These are phyloP conservation scores for Calonectria ilicicola DNA, from an alignment of 2,329 filamentous ascomycete genomes.

Conservation along the genomic window DNA sequence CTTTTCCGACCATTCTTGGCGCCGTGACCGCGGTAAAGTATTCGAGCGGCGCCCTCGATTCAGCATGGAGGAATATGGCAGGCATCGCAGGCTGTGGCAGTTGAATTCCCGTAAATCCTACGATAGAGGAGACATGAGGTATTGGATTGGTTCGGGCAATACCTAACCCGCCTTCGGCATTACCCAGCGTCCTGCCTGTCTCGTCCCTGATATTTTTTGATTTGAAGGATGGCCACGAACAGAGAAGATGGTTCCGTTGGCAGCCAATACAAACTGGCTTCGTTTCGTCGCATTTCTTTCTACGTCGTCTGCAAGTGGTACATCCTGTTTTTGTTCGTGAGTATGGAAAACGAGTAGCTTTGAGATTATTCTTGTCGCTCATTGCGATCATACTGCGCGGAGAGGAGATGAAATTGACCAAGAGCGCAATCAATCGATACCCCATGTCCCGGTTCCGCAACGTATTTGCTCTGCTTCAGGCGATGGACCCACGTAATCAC, in stretches of 20 bases:
- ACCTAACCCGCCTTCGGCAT: background rate
- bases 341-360: background rate
- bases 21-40: constrained; percentile 1
- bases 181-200: background rate
- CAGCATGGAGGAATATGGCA: background rate
- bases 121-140: background rate
- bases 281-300: constrained; percentile 16
- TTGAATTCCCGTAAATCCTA: background rate
- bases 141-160: background rate
- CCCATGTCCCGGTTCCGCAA: no score
- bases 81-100: background rate
- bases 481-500: background rate
- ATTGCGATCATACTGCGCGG: background rate
- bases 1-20: constrained; percentile 1
- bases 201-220: background rate
- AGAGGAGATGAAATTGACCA: background rate
- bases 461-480: background rate
- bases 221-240: background rate
- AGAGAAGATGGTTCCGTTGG: background rate
- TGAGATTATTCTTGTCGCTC: background rate
- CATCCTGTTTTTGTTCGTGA: constrained; percentile 14
- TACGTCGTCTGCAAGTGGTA: constrained; percentile 2
- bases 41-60: background rate
- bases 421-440: no score
- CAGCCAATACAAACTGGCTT: constrained; percentile 1